Conservation (phyloP, 176 grass and related monocot genomes). For the Bolboschoenus planiculmis region DNA sequence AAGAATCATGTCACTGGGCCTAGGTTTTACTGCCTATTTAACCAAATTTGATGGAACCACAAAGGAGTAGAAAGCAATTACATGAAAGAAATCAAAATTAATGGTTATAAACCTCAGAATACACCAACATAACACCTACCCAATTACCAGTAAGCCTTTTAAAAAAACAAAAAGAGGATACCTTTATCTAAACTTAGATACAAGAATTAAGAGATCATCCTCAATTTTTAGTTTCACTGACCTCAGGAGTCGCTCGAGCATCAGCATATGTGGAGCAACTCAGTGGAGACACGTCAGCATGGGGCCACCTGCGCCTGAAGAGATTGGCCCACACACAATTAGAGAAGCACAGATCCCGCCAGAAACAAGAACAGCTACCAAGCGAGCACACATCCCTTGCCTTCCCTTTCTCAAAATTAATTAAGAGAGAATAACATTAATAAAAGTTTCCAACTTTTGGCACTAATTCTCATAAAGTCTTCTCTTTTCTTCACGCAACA, state of each 20-base stretch:
- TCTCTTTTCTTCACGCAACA: too few relatives aligned
- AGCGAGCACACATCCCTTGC: slow-evolving; percentile 18
- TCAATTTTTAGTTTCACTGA: background rate
- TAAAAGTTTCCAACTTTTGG: too few relatives aligned
- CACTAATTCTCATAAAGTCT: too few relatives aligned
- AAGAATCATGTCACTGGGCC: background rate
- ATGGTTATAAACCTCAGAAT: too few relatives aligned
- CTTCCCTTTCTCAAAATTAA: background rate
- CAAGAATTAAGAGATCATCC: background rate
- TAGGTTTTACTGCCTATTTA: background rate
- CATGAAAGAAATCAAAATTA: background rate
- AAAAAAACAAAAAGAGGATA: background rate
- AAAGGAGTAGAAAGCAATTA: background rate
- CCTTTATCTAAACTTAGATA: background rate
- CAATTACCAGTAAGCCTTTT: too few relatives aligned
- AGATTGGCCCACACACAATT: background rate
- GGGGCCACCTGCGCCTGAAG: slow-evolving; percentile 10
- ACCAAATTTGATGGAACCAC: background rate
- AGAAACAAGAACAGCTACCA: slow-evolving; percentile 1
- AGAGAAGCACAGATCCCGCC: slow-evolving; percentile 14
- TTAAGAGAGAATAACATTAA: too few relatives aligned
- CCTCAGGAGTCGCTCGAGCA: background rate
- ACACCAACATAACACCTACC: too few relatives aligned
- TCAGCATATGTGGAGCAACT: background rate
- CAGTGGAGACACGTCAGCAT: background rate